phyloP scores from a whole-genome alignment of 2,329 filamentous ascomycete genomes.

The Macrophomina tecta region DNA sequence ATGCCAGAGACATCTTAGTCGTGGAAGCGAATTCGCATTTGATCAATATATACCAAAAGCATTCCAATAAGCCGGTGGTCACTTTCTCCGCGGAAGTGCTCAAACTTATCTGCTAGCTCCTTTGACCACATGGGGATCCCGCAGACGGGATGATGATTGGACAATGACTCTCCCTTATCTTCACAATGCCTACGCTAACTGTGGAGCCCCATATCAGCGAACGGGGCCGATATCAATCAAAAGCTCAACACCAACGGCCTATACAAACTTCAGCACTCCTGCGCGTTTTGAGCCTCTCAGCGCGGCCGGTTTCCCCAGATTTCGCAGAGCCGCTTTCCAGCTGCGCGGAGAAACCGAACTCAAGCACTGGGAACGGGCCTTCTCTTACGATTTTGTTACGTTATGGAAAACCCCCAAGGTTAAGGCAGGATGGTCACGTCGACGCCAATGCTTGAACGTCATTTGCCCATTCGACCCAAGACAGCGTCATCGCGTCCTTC shows the following conservation, averaged over 20 bases:
- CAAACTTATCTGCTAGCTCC: slow-evolving; percentile 5
- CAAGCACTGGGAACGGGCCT: slow-evolving; percentile 3
- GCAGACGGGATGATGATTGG: slow-evolving; percentile 19
- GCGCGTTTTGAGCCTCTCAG: neutral
- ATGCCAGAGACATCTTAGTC: neutral
- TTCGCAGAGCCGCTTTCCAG: neutral
- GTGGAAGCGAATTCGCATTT: neutral
- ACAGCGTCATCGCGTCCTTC: neutral
- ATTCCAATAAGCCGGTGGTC: neutral
- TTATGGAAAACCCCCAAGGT: slow-evolving; percentile 25
- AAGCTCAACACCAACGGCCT: slow-evolving; percentile 20
- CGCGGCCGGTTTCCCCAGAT: neutral
- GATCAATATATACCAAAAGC: neutral
- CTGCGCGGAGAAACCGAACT: slow-evolving; percentile 24
- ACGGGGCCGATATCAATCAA: neutral
- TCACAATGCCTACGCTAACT: neutral
- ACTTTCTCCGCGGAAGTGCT: slow-evolving; percentile 16
- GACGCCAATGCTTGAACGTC: neutral
- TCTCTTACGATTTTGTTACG: slow-evolving; percentile 17
- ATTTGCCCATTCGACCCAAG: neutral
- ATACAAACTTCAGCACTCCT: neutral
- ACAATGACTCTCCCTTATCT: slow-evolving; percentile 22
- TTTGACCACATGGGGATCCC: neutral
- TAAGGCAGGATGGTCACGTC: slow-evolving; percentile 13
- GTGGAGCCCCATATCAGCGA: slow-evolving; percentile 1